Base-by-base conservation (phyloP, 768 basidiomycete species). In the Vishniacozyma victoriae region DNA sequence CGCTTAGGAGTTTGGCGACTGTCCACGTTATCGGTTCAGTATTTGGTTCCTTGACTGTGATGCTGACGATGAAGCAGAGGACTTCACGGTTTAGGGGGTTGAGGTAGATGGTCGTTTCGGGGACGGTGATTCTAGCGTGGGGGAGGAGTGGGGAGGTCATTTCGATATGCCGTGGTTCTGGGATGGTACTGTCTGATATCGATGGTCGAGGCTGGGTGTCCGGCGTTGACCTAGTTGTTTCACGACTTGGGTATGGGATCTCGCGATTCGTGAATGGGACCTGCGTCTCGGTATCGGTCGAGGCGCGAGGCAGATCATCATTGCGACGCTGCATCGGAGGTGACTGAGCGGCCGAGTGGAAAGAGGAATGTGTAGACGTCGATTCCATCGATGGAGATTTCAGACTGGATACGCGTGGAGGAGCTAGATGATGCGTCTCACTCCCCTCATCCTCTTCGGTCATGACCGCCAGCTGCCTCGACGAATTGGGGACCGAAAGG, bases 51-150 rank as follows among this genome's bases (percentile, higher is more conserved):
- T 54, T 54, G n/a, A 73, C 44, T 2, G 57, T 45, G 23, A 97
- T 83, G 41, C 75, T 73, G 42, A 96, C 80, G 53, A 89, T 76
- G 72, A 97, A 96, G 6, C 85, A 88, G 35, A 96, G 75, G 2
- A 92, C 87, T 60, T 97, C 93, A 69, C 89, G 90, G 42, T 89
- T 87, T 43, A 84, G 79, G 52, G 93, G 87, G 62, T 93, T 96
- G 4, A 88, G 82, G 15, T 83, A 80, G 47, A 96, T 88, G 41
- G 85, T 82, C 12, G 87, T 90, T 46, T 83, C 83, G 2, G 82
- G 82, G 23, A 96, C 89, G 5, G 72, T 67, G 47, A 88, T 77
- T 22, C 74, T 77, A 2, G 89, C 87, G 41, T 78, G 78, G 29
- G 82, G 81, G 13, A 97, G 82, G 62, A 93, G 87, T 13, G 54